Percentiles rank a stretch among this genome's conserved stretches.
These are phyloP conservation scores for Lumnitzera racemosa DNA, from an alignment of 345 rosid species.

Conservation along the genomic window DNA sequence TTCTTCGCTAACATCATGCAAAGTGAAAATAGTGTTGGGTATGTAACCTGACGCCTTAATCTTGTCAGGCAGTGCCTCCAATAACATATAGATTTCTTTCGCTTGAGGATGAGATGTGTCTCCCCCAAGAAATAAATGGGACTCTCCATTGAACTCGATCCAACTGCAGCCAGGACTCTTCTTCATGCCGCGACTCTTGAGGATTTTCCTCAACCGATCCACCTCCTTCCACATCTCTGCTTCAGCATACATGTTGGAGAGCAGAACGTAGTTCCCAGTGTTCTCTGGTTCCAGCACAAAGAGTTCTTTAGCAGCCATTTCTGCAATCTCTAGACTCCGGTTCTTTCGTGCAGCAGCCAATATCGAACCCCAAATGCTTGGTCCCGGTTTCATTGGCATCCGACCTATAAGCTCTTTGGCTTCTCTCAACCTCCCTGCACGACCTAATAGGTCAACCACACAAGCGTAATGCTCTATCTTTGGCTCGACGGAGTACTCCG, in stretches of 20 bases:
- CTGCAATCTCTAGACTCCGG: constrained; percentile 26
- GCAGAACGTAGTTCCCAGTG: constrained; percentile 51
- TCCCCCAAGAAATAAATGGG: constrained; percentile 30
- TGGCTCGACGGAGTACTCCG: constrained; percentile 27
- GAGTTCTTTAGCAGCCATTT: constrained; percentile 31
- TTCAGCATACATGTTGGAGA: constrained; percentile 56
- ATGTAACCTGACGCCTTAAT: constrained; percentile 21
- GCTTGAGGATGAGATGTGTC: constrained; percentile 20
- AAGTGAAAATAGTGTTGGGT: constrained; percentile 24
- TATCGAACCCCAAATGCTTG: constrained; percentile 51
- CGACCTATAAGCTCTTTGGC: constrained; percentile 30
- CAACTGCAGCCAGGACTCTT: constrained; percentile 38
- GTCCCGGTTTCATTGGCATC: constrained; percentile 52
- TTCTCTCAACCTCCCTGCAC: constrained; percentile 42
- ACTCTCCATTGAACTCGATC: constrained; percentile 24
- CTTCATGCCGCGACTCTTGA: constrained; percentile 27
- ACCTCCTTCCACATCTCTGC: constrained; percentile 55
- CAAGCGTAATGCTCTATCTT: constrained; percentile 53
- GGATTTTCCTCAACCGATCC: constrained; percentile 29
- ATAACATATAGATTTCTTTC: constrained; percentile 13
- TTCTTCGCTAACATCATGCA: constrained; percentile 31
- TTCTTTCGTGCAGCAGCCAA: constrained; percentile 42
- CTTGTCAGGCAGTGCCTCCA: constrained; percentile 19
- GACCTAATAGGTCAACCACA: constrained; percentile 48
- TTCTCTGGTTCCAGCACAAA: constrained; percentile 50